Conservation (phyloP, 495 filamentous ascomycete species). For the Tuber brumale region DNA sequence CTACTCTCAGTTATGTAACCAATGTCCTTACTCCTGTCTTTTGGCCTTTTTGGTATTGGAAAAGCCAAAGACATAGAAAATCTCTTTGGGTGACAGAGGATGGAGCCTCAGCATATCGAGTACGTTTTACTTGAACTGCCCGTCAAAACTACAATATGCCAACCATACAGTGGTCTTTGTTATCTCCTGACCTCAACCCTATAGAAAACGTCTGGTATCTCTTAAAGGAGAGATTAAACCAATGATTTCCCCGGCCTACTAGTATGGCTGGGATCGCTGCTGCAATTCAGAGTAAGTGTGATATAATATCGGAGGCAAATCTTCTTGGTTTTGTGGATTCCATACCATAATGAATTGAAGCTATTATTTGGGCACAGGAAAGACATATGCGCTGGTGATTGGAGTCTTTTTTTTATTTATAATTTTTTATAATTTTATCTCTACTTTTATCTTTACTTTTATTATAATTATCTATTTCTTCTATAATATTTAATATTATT, state of each 20-base stretch:
- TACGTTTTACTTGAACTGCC: neutral
- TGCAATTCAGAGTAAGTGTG: constrained; percentile 5
- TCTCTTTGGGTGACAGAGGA: constrained; percentile 19
- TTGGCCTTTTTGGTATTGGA: neutral
- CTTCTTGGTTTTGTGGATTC: constrained; percentile 11
- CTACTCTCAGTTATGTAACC: no score
- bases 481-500: no score
- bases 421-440: no score
- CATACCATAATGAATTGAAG: constrained; percentile 8
- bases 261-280: neutral
- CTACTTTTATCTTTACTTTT: no score
- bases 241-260: neutral
- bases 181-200: neutral
- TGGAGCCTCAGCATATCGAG: constrained; percentile 9
- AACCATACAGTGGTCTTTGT: neutral
- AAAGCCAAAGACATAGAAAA: neutral
- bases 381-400: no score
- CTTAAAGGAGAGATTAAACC: neutral
- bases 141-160: constrained; percentile 8
- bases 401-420: no score
- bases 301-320: neutral
- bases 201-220: neutral
- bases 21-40: no score
- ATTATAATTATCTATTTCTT: no score
- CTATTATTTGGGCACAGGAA: no score